phyloP scores from a whole-genome alignment of 352 stramenopile species.

The Phytophthora idaei region DNA sequence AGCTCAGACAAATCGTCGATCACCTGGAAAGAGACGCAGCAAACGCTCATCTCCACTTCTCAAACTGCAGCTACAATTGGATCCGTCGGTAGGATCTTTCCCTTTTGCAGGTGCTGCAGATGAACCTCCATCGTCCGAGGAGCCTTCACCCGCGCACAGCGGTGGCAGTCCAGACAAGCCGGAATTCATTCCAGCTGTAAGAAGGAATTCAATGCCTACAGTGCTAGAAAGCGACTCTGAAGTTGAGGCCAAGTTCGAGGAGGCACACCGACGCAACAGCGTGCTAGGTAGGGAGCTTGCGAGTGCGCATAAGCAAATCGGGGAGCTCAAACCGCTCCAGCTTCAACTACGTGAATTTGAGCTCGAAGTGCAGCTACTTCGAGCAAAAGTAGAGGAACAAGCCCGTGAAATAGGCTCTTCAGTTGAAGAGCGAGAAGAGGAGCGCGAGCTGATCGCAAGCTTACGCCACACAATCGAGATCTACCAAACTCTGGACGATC shows the following conservation, averaged over 20 bases:
- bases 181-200: constrained; percentile 13
- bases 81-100: constrained; percentile 8
- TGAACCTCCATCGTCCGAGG: constrained; percentile 26
- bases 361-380: constrained; percentile 43
- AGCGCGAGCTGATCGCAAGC: constrained; percentile 63
- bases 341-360: constrained; percentile 39
- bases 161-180: constrained; percentile 25
- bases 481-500: constrained; percentile 68
- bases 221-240: constrained; percentile 30
- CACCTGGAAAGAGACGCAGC: constrained; percentile 32
- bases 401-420: constrained; percentile 34
- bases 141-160: constrained; percentile 28
- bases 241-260: constrained; percentile 54
- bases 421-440: constrained; percentile 47
- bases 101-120: constrained; percentile 19
- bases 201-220: constrained; percentile 32
- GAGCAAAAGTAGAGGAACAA: constrained; percentile 31
- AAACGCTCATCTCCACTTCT: constrained; percentile 22
- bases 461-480: constrained; percentile 60
- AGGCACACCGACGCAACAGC: constrained; percentile 47
- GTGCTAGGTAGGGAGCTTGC: constrained; percentile 56
- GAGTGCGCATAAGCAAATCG: constrained; percentile 59
- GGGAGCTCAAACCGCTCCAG: constrained; percentile 54
- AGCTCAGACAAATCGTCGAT: constrained; percentile 16
- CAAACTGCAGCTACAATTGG: constrained; percentile 29